A percentile compares a stretch with the other conserved stretches of the same genome.
Evolutionary conservation across 768 basidiomycete species (phyloP).

Genomic region (Amanita thiersii): DNA sequence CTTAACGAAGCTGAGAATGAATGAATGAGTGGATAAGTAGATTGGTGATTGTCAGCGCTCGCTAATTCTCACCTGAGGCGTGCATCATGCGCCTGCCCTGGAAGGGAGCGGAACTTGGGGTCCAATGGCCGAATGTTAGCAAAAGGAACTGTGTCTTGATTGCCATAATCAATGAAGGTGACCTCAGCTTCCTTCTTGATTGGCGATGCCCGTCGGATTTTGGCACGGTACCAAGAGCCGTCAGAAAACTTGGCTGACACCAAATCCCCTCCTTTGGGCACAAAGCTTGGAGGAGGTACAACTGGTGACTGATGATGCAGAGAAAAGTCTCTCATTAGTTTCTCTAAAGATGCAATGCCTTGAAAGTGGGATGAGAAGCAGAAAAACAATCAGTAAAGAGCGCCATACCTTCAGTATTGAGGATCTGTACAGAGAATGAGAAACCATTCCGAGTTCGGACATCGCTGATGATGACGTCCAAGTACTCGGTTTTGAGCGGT

Average conservation of each 20-base stretch:
- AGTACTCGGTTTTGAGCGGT: conserved; percentile 73
- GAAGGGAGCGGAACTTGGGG: conserved; percentile 78
- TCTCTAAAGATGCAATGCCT: conserved; percentile 91
- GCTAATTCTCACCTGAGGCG: conserved; percentile 78
- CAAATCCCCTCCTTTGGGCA: conserved; percentile 79
- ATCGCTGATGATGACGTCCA: conserved; percentile 90
- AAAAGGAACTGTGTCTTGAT: conserved; percentile 84
- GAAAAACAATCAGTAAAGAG: neutral
- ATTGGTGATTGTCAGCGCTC: too few species aligned
- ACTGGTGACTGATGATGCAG: conserved; percentile 68
- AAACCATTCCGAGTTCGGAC: conserved; percentile 69
- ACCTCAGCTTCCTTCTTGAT: conserved; percentile 93
- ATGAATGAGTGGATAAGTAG: too few species aligned
- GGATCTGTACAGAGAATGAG: conserved; percentile 85
- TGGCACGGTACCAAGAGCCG: conserved; percentile 93
- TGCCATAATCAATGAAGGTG: conserved; percentile 92
- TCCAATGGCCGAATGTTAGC: conserved; percentile 85
- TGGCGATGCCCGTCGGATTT: conserved; percentile 78
- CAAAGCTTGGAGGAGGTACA: conserved; percentile 55
- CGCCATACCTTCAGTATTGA: conserved; percentile 80
- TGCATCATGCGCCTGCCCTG: conserved; percentile 93
- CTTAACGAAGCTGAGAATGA: conserved; percentile 66
- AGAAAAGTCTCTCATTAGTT: conserved; percentile 92
- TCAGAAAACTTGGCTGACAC: conserved; percentile 95
- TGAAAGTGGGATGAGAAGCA: conserved; percentile 3